Percentiles rank a stretch among this genome's conserved stretches.
Conservation (phyloP, 768 basidiomycete genomes). For the Lactarius akahatsu region DNA sequence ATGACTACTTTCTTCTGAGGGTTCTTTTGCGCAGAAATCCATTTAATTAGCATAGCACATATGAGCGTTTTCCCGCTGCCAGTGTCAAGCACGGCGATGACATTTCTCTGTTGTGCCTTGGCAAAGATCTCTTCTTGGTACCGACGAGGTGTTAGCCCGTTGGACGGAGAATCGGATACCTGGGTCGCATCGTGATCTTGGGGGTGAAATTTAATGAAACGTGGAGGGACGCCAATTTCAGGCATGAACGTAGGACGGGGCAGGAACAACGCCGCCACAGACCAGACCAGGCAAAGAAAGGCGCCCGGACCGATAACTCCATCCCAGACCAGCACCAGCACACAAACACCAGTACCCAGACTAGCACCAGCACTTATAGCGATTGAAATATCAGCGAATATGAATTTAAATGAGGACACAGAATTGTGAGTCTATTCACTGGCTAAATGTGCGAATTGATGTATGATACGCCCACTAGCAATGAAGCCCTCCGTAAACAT, state of each 20-base stretch:
- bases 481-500: constrained; percentile 89
- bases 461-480: constrained; percentile 49
- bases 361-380: not conserved
- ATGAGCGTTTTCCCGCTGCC: constrained; percentile 64
- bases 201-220: not conserved
- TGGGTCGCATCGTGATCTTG: constrained; percentile 5
- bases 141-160: constrained; percentile 41
- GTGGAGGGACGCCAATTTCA: not conserved
- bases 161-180: constrained; percentile 6
- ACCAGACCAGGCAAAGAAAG: not conserved
- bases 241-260: not conserved
- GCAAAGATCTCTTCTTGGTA: constrained; percentile 58
- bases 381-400: constrained; percentile 45
- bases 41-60: constrained; percentile 67
- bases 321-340: not conserved
- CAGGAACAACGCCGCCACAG: not conserved
- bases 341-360: not conserved
- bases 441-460: constrained; percentile 2
- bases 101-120: constrained; percentile 49
- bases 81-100: constrained; percentile 60
- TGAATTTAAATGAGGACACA: constrained; percentile 89
- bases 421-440: constrained; percentile 71
- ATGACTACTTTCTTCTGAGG: constrained; percentile 61
- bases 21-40: constrained; percentile 55
- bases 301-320: not conserved